Conservation (phyloP, 2,329 filamentous ascomycete genomes). For the Gnomoniopsis smithogilvyi region DNA sequence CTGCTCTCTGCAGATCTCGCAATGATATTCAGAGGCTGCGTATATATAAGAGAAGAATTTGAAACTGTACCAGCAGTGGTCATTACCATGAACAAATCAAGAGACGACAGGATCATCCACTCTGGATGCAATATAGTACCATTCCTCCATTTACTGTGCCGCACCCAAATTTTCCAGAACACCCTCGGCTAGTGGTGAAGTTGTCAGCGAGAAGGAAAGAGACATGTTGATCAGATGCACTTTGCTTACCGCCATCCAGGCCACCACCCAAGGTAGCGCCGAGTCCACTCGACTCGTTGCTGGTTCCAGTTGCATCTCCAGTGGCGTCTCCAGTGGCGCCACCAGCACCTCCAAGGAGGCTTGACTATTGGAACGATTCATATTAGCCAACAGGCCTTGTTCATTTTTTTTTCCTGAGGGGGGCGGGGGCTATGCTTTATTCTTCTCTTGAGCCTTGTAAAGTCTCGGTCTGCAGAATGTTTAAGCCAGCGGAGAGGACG, state of each 20-base stretch:
- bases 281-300: neutral
- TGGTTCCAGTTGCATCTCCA: neutral
- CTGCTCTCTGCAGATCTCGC: constrained; percentile 6
- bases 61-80: neutral
- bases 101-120: neutral
- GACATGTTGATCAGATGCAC: neutral
- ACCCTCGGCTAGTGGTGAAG: neutral
- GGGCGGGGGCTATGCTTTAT: neutral
- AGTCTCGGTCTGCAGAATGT: too few relatives aligned
- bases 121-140: neutral
- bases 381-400: neutral
- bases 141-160: neutral
- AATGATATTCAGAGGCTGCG: neutral
- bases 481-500: too few relatives aligned
- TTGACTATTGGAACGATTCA: neutral
- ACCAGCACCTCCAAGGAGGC: constrained; percentile 2
- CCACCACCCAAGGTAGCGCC: constrained; percentile 2
- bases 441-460: neutral
- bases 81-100: neutral
- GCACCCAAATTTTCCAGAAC: neutral
- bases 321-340: neutral
- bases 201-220: neutral
- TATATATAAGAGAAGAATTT: constrained; percentile 8
- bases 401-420: neutral
- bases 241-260: constrained; percentile 3